Evolutionary conservation across 805 yeast genomes (phyloP).

Genomic region (Metschnikowia continentalis): DNA sequence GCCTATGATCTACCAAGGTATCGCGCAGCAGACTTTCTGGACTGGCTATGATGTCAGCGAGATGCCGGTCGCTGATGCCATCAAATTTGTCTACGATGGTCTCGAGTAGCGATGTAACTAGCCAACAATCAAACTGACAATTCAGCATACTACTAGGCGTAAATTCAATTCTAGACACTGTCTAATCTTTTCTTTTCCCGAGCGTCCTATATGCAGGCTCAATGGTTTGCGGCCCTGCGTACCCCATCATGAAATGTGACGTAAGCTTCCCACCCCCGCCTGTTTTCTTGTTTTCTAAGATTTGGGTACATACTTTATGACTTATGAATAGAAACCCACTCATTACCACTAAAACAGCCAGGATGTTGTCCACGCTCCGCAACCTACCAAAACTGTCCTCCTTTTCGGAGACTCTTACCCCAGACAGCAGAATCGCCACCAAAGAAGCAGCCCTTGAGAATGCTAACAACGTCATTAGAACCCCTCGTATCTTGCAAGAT

Average conservation of each 20-base stretch:
- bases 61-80: constrained; percentile 23
- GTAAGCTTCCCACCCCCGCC: not conserved
- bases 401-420: constrained; percentile 24
- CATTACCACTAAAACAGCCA: not conserved
- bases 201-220: not conserved
- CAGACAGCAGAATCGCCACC: constrained; percentile 29
- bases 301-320: not conserved
- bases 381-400: constrained; percentile 29
- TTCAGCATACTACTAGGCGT: no score
- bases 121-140: no score
- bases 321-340: not conserved
- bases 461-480: constrained; percentile 28
- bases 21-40: constrained; percentile 31
- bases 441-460: constrained; percentile 26
- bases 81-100: constrained; percentile 15
- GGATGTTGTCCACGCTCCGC: constrained; percentile 19
- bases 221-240: not conserved
- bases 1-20: constrained; percentile 31
- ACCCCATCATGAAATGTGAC: not conserved
- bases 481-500: constrained; percentile 37
- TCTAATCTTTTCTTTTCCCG: no score
- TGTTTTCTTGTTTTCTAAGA: not conserved
- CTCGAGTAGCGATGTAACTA: not conserved
- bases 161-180: no score
- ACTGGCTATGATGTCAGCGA: constrained; percentile 24